Base-by-base conservation (phyloP, 768 basidiomycete species). In the Tylopilus rubrobrunneus region DNA sequence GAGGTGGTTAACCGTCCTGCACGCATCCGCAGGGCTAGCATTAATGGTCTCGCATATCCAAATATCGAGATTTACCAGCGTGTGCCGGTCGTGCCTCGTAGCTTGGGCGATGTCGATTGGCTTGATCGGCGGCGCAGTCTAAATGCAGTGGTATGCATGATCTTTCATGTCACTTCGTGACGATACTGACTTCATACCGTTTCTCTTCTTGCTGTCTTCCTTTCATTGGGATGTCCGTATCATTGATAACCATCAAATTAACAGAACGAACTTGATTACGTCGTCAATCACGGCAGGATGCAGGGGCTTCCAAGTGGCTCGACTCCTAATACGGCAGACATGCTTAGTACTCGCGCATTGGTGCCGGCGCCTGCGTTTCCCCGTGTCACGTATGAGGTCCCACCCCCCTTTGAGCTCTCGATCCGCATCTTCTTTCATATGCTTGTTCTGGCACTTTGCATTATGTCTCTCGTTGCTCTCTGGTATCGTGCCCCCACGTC, bases 61-160 rank as follows among this genome's bases (percentile, higher is more conserved):
- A 71, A 56, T 75, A 83, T 58, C 78, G 76, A 49, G 72, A 73
- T 46, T 40, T 78, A 65, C 76, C 84, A 62, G 57, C 75, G 66
- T 63, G 71, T 67, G 62, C 79, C 62, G 63, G 74, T 56, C 37
- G 66, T 76, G 15, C 74, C 80, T 29, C 74, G 81, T 52, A 83
- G 78, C 56, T 71, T 89, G 37, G 81, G 83, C 29, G 87, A 92
- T 63, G 74, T 88, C 47, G 88, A 88, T 64, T 92, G 90, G 90
- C 73, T 90, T 33, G 79, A 85, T 52, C 80, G 86, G 48, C 77
- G 90, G 49, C 79, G 88, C 53, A 89, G 84, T 65, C 71, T 86
- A 29, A 85, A 82, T 62, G 78, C 80, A 52, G 81, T 86, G 73
- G 89, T 90, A 66, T 64, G 85, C 73, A 53, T 53, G 49, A 45